Evolutionary conservation across 2,329 filamentous ascomycete species (phyloP).

Genomic region (Scytalidium lignicola): DNA sequence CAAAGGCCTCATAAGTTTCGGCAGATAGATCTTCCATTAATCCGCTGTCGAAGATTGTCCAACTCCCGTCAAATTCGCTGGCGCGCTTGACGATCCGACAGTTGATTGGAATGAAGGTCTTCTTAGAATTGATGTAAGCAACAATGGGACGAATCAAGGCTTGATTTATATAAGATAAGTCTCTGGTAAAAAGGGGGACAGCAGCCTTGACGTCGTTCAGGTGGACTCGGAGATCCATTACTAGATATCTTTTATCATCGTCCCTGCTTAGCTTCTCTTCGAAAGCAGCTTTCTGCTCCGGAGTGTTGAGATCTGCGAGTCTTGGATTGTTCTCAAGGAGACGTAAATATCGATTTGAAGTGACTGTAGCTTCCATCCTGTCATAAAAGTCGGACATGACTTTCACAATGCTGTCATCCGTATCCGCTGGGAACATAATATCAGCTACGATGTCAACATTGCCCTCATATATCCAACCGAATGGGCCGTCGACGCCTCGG

Average conservation of each 20-base stretch:
- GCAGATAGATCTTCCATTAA: slow-evolving; percentile 90
- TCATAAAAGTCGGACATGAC: slow-evolving; percentile 98
- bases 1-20: slow-evolving; percentile 93
- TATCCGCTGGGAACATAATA: slow-evolving; percentile 86
- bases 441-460: slow-evolving; percentile 96
- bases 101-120: slow-evolving; percentile 90
- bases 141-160: slow-evolving; percentile 93
- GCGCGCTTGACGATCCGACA: slow-evolving; percentile 89
- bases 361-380: slow-evolving; percentile 87
- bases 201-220: slow-evolving; percentile 91
- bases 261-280: slow-evolving; percentile 23
- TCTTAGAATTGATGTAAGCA: slow-evolving; percentile 94
- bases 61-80: slow-evolving; percentile 88
- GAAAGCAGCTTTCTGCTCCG: slow-evolving; percentile 18
- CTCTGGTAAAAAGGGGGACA: slow-evolving; percentile 85
- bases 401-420: slow-evolving; percentile 83
- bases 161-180: slow-evolving; percentile 94
- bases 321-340: slow-evolving; percentile 47
- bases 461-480: slow-evolving; percentile 96
- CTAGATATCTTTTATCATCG: slow-evolving; percentile 67
- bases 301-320: slow-evolving; percentile 22
- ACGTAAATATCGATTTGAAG: slow-evolving; percentile 62
- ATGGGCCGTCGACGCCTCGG: slow-evolving; percentile 84
- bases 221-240: slow-evolving; percentile 93
- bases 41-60: slow-evolving; percentile 90